Base-by-base conservation (phyloP, 1,284 basidiomycete species). In the Somion occarium region DNA sequence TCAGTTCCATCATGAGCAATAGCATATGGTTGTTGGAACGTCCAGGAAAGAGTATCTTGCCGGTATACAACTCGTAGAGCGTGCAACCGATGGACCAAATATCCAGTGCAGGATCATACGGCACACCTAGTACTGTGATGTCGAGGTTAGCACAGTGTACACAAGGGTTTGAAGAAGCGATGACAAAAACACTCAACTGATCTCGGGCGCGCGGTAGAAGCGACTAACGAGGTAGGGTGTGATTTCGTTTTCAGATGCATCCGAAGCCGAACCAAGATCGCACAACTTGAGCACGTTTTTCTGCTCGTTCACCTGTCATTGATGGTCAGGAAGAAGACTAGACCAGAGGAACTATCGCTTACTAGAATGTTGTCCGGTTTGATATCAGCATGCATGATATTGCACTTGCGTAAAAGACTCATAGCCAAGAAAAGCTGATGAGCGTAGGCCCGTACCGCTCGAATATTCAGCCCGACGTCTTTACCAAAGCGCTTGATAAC, bases 401-500 rank as follows among this genome's bases (percentile, higher is more conserved):
- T 91, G 56, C 85, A 81, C 70, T 98, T 98, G 57, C 84, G 83
- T 64, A 99, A 74, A 46, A 96, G 75, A 58, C 88, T 83, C 54
- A 98, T 72, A 15, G 93, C 82, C 38, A 98, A 76, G 69, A 99
- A 94, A 53, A 98, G 84, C 65, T 99, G 97, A 61, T 98, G 93
- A 27, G 95, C 88, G 66, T 99, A 99, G 3, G 96, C 93, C 55
- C 94, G 82, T n/a, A 99, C 97, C 26, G 97, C 97, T 58, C 88
- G 83, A 66, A 98, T 88, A 64, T 98, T 98, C 42, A 99, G 75
- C 4, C 97, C 97, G 47, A 99, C 88, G 61, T 99, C 94, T 67
- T 98, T 98, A 49, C 97, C 97, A 66, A 98, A 99, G n/a, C 94
- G 85, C 68, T 98, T 98, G 51, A 99, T 90, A 19, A 99, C 93